Evolutionary conservation across 805 yeast genomes (phyloP).

Genomic region (Kazachstania bromeliacearum): DNA sequence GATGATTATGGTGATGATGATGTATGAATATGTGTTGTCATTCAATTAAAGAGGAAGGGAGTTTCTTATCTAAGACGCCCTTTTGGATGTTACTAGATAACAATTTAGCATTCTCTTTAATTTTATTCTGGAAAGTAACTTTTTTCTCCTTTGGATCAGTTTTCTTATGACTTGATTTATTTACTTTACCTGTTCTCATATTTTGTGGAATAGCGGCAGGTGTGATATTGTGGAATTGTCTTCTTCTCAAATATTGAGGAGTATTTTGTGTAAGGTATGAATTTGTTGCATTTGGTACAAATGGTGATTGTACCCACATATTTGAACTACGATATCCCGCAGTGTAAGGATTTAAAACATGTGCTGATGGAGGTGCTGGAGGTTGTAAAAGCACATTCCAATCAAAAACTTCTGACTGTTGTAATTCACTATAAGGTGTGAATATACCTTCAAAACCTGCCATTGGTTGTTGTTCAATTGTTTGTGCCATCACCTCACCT

Average conservation of each 20-base stretch:
- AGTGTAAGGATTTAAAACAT: conserved; percentile 3
- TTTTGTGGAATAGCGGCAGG: conserved; percentile 3
- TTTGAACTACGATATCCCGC: conserved; percentile 5
- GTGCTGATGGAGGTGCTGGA: conserved; percentile 2
- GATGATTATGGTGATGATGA: not conserved
- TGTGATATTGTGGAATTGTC: conserved; percentile 3
- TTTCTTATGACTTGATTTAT: not conserved
- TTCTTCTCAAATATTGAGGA: conserved; percentile 5
- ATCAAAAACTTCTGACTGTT: conserved; percentile 4
- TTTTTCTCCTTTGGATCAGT: not conserved
- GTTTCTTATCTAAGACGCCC: too few relatives aligned
- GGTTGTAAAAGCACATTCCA: conserved; percentile 6
- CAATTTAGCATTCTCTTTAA: not conserved
- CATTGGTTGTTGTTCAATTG: conserved; percentile 7
- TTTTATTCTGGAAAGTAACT: not conserved
- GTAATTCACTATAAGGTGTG: conserved; percentile 7
- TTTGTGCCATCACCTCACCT: conserved; percentile 8
- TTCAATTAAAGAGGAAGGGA: too few relatives aligned
- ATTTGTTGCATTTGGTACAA: conserved; percentile 1
- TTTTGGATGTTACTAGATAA: too few relatives aligned
- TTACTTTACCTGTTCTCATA: conserved; percentile 1
- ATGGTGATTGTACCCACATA: conserved; percentile 9
- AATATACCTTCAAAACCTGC: conserved; percentile 8
- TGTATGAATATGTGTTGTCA: too few relatives aligned
- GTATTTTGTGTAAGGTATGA: conserved; percentile 5